Evolutionary conservation across 352 stramenopile species (phyloP).

Genomic region (Phytophthora foliorum): DNA sequence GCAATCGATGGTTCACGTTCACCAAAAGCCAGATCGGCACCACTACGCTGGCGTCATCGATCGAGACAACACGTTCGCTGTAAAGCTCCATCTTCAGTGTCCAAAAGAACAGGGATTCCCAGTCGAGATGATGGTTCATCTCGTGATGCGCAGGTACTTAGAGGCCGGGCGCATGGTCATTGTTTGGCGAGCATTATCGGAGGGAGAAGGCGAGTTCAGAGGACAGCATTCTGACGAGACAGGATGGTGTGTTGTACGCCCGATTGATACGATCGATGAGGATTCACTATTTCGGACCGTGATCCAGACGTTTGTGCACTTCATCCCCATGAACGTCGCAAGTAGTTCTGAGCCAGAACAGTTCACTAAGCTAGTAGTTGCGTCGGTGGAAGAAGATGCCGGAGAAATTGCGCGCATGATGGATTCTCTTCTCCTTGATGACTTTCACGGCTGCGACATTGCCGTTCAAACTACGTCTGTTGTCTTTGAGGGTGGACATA

Average conservation of each 20-base stretch:
- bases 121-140: slow-evolving; percentile 18
- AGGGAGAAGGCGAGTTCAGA: slow-evolving; percentile 41
- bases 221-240: slow-evolving; percentile 66
- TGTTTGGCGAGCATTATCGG: slow-evolving; percentile 58
- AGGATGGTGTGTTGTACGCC: slow-evolving; percentile 55
- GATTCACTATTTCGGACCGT: slow-evolving; percentile 9
- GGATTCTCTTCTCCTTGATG: slow-evolving; percentile 23
- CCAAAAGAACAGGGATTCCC: slow-evolving; percentile 1
- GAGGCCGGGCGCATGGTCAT: slow-evolving; percentile 54
- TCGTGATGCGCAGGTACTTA: slow-evolving; percentile 52
- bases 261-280: not conserved
- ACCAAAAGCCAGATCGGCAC: slow-evolving; percentile 5
- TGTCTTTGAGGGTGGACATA: not conserved
- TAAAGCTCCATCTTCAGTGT: slow-evolving; percentile 22
- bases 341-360: slow-evolving; percentile 12
- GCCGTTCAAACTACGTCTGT: not conserved
- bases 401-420: slow-evolving; percentile 32
- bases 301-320: slow-evolving; percentile 22
- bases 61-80: slow-evolving; percentile 42
- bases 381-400: slow-evolving; percentile 35
- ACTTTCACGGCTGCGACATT: not conserved
- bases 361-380: slow-evolving; percentile 30
- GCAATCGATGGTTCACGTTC: slow-evolving; percentile 20
- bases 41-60: slow-evolving; percentile 23
- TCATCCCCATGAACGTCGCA: slow-evolving; percentile 23